Base-by-base conservation (phyloP, 768 basidiomycete species). In the Kwoniella bestiolae region DNA sequence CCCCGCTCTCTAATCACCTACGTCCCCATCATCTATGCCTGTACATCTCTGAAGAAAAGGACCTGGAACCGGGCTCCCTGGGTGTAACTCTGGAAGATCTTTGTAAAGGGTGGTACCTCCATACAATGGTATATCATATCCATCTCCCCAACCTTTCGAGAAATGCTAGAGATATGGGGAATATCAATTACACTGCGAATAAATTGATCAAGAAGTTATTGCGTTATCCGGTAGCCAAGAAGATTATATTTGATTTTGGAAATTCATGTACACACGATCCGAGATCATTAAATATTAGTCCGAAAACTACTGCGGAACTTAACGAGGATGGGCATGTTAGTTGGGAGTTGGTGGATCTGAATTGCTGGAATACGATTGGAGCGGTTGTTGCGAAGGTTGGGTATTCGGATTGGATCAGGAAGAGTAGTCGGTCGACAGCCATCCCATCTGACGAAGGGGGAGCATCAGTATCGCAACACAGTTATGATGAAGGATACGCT, bases 321-420 rank as follows among this genome's bases (percentile, higher is more conserved):
- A 25, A 47, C 11, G 23, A 3, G 11, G 25, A 47, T 47, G 25
- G 21, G 16, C 12, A n/a, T 8, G 28, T 7, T 3, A 52, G 26
- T 52, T 52, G 50, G 50, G 50, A 52, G 29, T 52, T 32, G 50
- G 16, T 52, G 14, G 50, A 52, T 52, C n/a, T 26, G 16, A 26
- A 26, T 52, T 52, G 50, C 14, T 52, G 50, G 29, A 31, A 52
- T 52, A 28, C 5, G 7, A 8, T 52, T 6, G 29, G 50, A 3
- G 16, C 26, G 23, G 12, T 52, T 6, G 0, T 52, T 11, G 5
- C 11, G 9, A 52, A 52, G 25, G 28, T 52, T 25, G 50, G 29
- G 2, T 6, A 16, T 5, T 26, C 16, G 4, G 28, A 52, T 32
- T 52, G 50, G 50, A 52, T 52, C 8, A 8, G 29, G 25, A 52